Evolutionary conservation across 305 asterid genomes (phyloP).

Genomic region (Fraxinus nigra): DNA sequence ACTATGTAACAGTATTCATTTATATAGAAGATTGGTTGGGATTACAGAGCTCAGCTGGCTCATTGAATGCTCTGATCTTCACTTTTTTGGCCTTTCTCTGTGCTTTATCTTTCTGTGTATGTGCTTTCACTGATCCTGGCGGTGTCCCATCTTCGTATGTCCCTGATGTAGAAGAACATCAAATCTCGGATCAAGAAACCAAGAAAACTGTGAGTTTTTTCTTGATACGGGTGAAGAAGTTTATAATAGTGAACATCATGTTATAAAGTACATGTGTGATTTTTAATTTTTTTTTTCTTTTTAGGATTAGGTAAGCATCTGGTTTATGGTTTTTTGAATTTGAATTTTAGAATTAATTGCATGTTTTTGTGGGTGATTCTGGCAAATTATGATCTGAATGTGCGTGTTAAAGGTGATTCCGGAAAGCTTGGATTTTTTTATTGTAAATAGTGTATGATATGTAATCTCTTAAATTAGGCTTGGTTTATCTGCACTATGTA

Average conservation of each 20-base stretch:
- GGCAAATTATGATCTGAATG: background rate
- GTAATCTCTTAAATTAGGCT: background rate
- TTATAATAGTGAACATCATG: conserved; percentile 1
- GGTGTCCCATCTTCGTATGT: conserved; percentile 67
- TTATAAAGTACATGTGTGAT: background rate
- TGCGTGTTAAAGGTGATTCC: background rate
- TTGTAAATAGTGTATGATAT: background rate
- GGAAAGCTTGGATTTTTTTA: background rate
- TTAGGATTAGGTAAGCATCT: background rate
- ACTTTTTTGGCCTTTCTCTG: conserved; percentile 50
- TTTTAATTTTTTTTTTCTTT: background rate
- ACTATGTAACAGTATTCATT: conserved; percentile 65
- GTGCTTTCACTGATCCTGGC: conserved; percentile 88
- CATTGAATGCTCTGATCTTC: conserved; percentile 57
- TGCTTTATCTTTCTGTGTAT: conserved; percentile 53
- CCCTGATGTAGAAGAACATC: conserved; percentile 70
- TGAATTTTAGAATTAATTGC: background rate
- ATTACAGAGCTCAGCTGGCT: conserved; percentile 63
- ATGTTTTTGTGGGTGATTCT: background rate
- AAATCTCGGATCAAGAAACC: conserved; percentile 52
- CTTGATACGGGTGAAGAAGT: background rate
- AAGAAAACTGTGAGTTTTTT: conserved; percentile 49
- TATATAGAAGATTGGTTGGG: conserved; percentile 63
- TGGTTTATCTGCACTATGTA: background rate
- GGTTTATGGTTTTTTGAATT: background rate